Base-by-base conservation (phyloP, 2,329 filamentous ascomycete species). In the Claviceps africana region DNA sequence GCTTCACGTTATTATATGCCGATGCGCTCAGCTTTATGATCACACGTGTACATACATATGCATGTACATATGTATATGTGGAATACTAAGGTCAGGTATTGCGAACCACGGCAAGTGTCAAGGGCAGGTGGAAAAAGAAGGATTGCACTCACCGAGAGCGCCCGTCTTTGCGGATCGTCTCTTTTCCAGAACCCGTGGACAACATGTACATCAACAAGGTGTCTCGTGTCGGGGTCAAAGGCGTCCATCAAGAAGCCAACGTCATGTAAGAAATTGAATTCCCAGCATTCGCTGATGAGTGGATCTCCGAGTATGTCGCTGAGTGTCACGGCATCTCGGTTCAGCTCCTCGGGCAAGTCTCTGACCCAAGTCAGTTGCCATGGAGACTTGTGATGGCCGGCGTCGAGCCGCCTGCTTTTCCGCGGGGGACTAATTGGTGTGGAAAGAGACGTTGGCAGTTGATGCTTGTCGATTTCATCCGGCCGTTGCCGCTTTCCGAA, bases 271-370 rank as follows among this genome's bases (percentile, higher is more conserved):
- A 71, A 86, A 60, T 86, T 86, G 65, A 86, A 86, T 51, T 83
- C 74, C 83, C 83, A 86, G 56, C 78, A 80, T 61, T 85, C 79
- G 40, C 77, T 75, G 51, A 93, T 86, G 56, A 88, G 71, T 0
- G 86, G 85, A 62, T 89, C 81, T 0, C 85, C 80, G 1, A 94
- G 72, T 6, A 94, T 73, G 53, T 88, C 84, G 4, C 70, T 68
- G 10, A 93, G 70, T 1, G 72, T 75, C 35, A 91, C 66, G 0
- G 86, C 73, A 63, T 85, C 85, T 25, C 72, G 67, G 67, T 94
- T 93, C 55, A 69, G 67, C 1, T 68, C 64, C 1, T 71, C 64
- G 1, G 80, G 72, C 0, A 90, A 69, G 58, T 86, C 83, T 30
- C 71, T 72, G 51, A 93, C 83, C 54, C 73, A 75, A 0, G 85